Evolutionary conservation across 2,329 filamentous ascomycete genomes (phyloP), one percentile per base, ranked within the genome.

Genomic region (Neoarthrinium moseri): DNA sequence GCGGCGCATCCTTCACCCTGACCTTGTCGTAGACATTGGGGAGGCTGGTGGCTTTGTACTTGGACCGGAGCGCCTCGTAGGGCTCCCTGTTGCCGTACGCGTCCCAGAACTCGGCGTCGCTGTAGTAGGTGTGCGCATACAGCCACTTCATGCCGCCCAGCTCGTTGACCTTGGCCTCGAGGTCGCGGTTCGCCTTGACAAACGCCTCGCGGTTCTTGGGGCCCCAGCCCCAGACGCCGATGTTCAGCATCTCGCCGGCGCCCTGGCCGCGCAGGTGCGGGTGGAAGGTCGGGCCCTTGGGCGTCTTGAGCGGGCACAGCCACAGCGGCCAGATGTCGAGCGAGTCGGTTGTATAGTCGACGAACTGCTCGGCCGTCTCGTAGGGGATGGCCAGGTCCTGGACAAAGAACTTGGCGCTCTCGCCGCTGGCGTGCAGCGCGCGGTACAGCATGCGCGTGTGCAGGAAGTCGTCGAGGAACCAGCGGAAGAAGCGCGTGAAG

Each of bases 111-210:
- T 87, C 81, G 0, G 76, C 69, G 59, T 87, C 78, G n/a, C 78
- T 76, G 64, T 94, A 94, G 69, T 91, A 95, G 0, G 88, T 86
- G 58, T 92, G 87, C 3, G 89, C 89, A 65, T 95, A 95, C 11
- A 95, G 72, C 86, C 89, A 94, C 70, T 95, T 95, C 71, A 87
- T 81, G 3, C 89, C 90, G 37, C 84, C 83, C 1, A 94, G 76
- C 52, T 81, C 74, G 38, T 72, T 71, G 4, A 91, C 78, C 59
- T 86, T 86, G 17, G 71, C 68, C 68, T 95, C 90, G 17, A 95
- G 74, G 34, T 74, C 75, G 24, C 85, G 78, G 66, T 95, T 95
- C 55, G 81, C 80, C 30, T 67, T 62, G 2, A 91, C 73, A 57
- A 91, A 91, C n/a, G 74, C 73, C 1, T 67, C 64, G 27, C 68